A percentile compares a stretch with the other conserved stretches of the same genome.
Evolutionary conservation across 2,329 filamentous ascomycete genomes (phyloP).

Genomic region (Aspergillus ochraceus): DNA sequence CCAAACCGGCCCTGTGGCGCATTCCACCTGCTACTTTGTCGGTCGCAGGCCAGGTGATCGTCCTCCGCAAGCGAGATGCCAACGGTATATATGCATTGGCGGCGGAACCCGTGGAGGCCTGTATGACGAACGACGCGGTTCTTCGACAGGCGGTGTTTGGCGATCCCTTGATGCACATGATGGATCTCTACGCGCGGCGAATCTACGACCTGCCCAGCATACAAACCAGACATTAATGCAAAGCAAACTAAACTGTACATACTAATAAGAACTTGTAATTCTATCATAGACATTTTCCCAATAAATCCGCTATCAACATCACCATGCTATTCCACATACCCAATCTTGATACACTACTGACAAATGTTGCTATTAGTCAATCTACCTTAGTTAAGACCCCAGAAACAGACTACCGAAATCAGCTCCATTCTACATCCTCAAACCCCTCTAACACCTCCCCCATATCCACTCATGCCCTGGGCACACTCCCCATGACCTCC

Average conservation of each 20-base stretch:
- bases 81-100: conserved; percentile 11
- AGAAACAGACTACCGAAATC: no score
- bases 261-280: no score
- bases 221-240: background rate
- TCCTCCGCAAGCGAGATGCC: conserved; percentile 51
- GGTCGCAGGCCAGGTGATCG: conserved; percentile 67
- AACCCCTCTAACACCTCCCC: background rate
- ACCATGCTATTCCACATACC: no score
- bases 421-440: background rate
- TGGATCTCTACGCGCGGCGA: conserved; percentile 72
- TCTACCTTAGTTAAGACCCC: no score
- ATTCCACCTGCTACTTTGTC: conserved; percentile 51
- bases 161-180: conserved; percentile 76
- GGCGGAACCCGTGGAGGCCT: conserved; percentile 66
- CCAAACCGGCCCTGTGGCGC: conserved; percentile 23
- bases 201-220: conserved; percentile 54
- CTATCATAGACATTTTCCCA: no score
- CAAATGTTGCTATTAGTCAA: no score
- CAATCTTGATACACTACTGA: background rate
- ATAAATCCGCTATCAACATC: no score
- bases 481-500: no score
- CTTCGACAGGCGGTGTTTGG: conserved; percentile 74
- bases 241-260: background rate
- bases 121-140: conserved; percentile 66
- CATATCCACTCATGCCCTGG: background rate